A percentile compares a stretch with the other conserved stretches of the same genome.
phyloP scores from a whole-genome alignment of 441 rosid species.

The Dalechampia spathulata region DNA sequence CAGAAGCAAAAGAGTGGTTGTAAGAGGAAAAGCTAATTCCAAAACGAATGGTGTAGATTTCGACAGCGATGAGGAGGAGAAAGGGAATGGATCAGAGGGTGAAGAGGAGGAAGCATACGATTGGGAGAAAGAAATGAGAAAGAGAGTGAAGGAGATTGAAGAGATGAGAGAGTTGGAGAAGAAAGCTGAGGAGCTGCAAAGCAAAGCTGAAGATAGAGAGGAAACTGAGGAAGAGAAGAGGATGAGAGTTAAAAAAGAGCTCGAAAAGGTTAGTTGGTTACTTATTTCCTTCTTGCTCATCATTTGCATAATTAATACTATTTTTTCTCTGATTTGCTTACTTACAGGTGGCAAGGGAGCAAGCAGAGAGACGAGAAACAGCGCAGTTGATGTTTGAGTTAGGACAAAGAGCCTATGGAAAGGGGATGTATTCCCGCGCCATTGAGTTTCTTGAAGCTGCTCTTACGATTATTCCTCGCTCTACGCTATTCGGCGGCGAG shows the following conservation, averaged over 20 bases:
- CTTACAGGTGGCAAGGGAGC: constrained; percentile 81
- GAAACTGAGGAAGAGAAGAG: constrained; percentile 64
- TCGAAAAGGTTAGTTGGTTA: constrained; percentile 89
- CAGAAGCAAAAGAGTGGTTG: constrained; percentile 9
- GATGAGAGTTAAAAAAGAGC: constrained; percentile 78
- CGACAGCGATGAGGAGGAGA: constrained; percentile 64
- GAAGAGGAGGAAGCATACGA: constrained; percentile 32
- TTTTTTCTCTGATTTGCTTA: not conserved
- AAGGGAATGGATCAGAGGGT: constrained; percentile 27
- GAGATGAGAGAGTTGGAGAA: constrained; percentile 73
- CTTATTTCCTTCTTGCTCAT: no score
- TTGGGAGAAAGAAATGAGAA: constrained; percentile 73
- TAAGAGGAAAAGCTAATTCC: constrained; percentile 22
- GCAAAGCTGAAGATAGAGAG: constrained; percentile 25
- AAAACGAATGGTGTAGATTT: constrained; percentile 29
- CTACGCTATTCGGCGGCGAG: constrained; percentile 91
- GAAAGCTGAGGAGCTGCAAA: constrained; percentile 85
- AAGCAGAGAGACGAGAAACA: constrained; percentile 79
- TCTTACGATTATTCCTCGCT: constrained; percentile 80
- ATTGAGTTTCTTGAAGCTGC: constrained; percentile 93
- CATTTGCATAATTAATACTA: not conserved
- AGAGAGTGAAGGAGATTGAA: constrained; percentile 54
- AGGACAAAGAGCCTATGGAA: constrained; percentile 89
- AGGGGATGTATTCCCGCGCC: constrained; percentile 79
- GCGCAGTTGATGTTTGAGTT: constrained; percentile 91